Evolutionary conservation across 306 rosid species (phyloP).

Genomic region (Abrus pulchellus): DNA sequence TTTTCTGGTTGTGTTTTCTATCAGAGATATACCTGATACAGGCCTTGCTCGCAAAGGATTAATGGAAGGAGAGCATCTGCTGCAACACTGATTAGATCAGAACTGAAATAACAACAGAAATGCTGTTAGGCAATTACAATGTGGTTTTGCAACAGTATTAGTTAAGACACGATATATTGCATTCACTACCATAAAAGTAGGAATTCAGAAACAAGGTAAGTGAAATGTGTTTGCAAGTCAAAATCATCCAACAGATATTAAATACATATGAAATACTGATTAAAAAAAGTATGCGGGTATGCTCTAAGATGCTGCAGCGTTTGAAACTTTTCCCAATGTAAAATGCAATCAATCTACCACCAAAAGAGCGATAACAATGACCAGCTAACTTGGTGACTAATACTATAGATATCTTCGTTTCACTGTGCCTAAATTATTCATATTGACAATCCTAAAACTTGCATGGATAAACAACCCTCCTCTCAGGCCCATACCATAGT

Average conservation of each 20-base stretch:
- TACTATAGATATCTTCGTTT: not conserved
- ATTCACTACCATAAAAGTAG: constrained; percentile 3
- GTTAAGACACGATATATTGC: constrained; percentile 11
- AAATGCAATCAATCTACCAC: constrained; percentile 8
- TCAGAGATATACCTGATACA: constrained; percentile 77
- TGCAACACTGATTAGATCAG: constrained; percentile 86
- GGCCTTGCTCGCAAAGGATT: constrained; percentile 87
- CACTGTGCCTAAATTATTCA: constrained; percentile 18
- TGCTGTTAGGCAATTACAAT: constrained; percentile 26
- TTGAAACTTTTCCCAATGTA: constrained; percentile 5
- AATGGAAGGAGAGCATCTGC: constrained; percentile 97
- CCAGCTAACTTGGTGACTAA: constrained; percentile 1
- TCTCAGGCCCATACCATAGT: constrained; percentile 8
- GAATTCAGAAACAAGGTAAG: constrained; percentile 22
- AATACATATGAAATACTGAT: not conserved
- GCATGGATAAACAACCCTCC: constrained; percentile 5
- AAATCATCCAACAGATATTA: constrained; percentile 2
- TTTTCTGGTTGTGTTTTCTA: no score
- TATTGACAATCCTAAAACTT: not conserved
- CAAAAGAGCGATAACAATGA: not conserved
- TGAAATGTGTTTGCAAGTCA: constrained; percentile 27
- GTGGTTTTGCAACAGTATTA: constrained; percentile 19
- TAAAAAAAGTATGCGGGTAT: not conserved
- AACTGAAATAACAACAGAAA: constrained; percentile 61
- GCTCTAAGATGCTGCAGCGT: constrained; percentile 8